Conservation (phyloP, 768 basidiomycete genomes). For the Xerocomellus intermedius region DNA sequence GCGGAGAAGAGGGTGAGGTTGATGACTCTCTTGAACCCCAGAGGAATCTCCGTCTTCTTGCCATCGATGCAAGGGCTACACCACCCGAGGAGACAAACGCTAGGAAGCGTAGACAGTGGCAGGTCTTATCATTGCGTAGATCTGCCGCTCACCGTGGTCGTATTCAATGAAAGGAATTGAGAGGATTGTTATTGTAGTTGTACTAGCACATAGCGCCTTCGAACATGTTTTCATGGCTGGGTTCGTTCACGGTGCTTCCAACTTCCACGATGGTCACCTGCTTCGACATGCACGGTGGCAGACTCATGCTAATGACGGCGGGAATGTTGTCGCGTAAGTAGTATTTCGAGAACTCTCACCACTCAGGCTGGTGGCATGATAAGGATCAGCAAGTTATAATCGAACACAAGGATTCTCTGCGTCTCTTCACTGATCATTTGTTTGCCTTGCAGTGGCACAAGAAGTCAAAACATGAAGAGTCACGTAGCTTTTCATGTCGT, state of each 20-base stretch:
- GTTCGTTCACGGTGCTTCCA: neutral
- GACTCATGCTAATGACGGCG: neutral
- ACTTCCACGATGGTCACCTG: neutral
- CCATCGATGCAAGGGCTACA: conserved; percentile 43
- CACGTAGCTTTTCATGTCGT: neutral
- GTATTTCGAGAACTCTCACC: neutral
- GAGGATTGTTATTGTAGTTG: neutral
- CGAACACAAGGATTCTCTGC: neutral
- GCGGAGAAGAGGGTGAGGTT: conserved; percentile 73
- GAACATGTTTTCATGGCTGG: neutral
- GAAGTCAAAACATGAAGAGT: conserved; percentile 12
- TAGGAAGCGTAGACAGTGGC: conserved; percentile 47
- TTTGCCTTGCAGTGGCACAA: neutral
- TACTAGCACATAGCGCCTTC: neutral
- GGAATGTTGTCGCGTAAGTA: neutral
- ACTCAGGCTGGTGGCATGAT: neutral
- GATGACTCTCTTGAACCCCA: conserved; percentile 65
- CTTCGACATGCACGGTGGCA: neutral
- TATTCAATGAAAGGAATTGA: conserved; percentile 6
- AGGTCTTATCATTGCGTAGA: conserved; percentile 43
- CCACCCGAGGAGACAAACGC: conserved; percentile 33
- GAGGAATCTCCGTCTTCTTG: conserved; percentile 55
- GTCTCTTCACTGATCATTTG: neutral
- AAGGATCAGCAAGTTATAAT: neutral
- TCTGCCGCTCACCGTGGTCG: conserved; percentile 26